Evolutionary conservation across 108 stramenopile species (phyloP).

Genomic region (Nitzschia sp.): DNA sequence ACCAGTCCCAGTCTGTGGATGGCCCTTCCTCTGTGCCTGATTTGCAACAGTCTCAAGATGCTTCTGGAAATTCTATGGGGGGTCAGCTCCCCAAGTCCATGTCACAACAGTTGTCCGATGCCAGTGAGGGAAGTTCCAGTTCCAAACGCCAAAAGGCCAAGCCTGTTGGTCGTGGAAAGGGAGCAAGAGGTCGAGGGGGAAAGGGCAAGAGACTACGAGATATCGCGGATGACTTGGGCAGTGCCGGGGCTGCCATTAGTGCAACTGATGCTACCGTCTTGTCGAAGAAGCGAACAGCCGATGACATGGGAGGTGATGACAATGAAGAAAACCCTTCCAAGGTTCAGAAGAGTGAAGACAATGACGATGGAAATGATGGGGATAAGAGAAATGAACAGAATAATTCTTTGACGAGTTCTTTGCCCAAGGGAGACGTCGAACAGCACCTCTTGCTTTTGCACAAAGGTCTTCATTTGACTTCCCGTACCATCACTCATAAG

Average conservation of each 20-base stretch:
- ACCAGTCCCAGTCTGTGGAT: slow-evolving; percentile 3
- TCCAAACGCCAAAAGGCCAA: slow-evolving; percentile 13
- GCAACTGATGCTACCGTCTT: slow-evolving; percentile 15
- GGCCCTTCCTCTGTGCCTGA: background rate
- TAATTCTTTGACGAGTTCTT: slow-evolving; percentile 49
- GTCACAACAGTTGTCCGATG: slow-evolving; percentile 6
- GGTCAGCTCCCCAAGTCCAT: background rate
- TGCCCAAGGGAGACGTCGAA: slow-evolving; percentile 66
- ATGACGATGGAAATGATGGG: background rate
- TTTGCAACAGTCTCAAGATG: slow-evolving; percentile 7
- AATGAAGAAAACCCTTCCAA: slow-evolving; percentile 23
- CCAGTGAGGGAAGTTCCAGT: slow-evolving; percentile 21
- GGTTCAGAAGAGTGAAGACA: slow-evolving; percentile 12
- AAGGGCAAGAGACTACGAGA: slow-evolving; percentile 43
- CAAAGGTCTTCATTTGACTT: slow-evolving; percentile 56
- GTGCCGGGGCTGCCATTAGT: slow-evolving; percentile 8
- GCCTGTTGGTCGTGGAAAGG: slow-evolving; percentile 19
- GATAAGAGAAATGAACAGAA: slow-evolving; percentile 13
- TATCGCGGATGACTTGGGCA: slow-evolving; percentile 30
- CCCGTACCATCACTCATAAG: slow-evolving; percentile 74
- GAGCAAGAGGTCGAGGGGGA: slow-evolving; percentile 29
- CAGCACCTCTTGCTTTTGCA: slow-evolving; percentile 77
- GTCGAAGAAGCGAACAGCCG: slow-evolving; percentile 25
- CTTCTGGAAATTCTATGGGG: background rate
- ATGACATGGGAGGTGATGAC: slow-evolving; percentile 25